A percentile compares a stretch with the other conserved stretches of the same genome.
Conservation (phyloP, 2,329 filamentous ascomycete genomes). For the Periconia sp. region DNA sequence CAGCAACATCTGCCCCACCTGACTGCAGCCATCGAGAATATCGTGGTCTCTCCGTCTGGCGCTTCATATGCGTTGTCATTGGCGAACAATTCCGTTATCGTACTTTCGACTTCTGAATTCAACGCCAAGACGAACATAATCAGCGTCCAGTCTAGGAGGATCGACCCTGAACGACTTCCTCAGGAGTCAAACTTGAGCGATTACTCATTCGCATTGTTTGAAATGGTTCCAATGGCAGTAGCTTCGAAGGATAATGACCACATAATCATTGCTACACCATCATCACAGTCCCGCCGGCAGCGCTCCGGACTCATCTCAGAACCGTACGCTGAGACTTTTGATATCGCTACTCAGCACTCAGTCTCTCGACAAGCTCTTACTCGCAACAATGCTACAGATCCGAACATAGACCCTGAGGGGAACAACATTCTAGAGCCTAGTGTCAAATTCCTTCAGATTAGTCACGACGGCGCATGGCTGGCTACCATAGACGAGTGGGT, state of each 20-base stretch:
- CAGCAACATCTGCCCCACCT: constrained; percentile 89
- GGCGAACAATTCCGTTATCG: constrained; percentile 90
- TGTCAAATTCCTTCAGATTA: constrained; percentile 76
- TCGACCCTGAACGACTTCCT: constrained; percentile 34
- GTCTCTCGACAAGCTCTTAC: constrained; percentile 87
- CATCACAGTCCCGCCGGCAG: constrained; percentile 53
- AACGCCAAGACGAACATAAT: constrained; percentile 83
- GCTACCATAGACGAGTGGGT: constrained; percentile 92
- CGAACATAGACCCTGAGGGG: constrained; percentile 76
- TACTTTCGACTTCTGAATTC: constrained; percentile 88
- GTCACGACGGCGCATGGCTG: constrained; percentile 84
- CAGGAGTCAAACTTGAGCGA: constrained; percentile 24
- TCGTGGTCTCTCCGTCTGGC: constrained; percentile 80
- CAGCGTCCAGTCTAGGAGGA: constrained; percentile 69
- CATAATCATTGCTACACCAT: constrained; percentile 58
- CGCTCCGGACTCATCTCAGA: constrained; percentile 47
- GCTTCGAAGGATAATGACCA: constrained; percentile 49
- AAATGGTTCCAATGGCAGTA: constrained; percentile 45
- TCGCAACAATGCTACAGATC: constrained; percentile 82
- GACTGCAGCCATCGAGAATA: constrained; percentile 80
- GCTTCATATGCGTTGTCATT: constrained; percentile 84
- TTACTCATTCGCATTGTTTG: constrained; percentile 26
- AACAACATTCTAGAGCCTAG: constrained; percentile 77
- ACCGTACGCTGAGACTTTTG: constrained; percentile 81
- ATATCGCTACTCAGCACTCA: constrained; percentile 78